phyloP scores from a whole-genome alignment of 2,329 filamentous ascomycete genomes.

The Pseudocercospora cruenta region DNA sequence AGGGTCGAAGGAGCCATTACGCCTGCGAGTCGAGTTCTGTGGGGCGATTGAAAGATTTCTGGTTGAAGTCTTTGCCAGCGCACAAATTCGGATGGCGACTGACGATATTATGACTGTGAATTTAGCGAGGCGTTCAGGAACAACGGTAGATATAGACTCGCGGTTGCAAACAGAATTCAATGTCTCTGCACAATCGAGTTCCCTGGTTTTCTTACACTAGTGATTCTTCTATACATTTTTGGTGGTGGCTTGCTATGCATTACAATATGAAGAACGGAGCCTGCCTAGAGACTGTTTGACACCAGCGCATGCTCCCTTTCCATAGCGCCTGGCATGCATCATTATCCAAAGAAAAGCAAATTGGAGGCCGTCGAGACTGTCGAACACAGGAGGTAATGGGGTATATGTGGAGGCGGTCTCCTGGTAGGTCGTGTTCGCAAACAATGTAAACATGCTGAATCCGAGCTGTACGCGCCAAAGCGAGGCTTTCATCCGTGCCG shows the following conservation, averaged over 20 bases:
- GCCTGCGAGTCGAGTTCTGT: slow-evolving; percentile 26
- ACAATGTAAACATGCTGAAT: background rate
- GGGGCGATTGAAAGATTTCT: slow-evolving; percentile 24
- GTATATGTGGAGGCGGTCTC: background rate
- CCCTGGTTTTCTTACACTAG: background rate
- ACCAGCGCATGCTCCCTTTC: background rate
- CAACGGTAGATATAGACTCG: background rate
- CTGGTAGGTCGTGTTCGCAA: slow-evolving; percentile 1
- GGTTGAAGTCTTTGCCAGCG: background rate
- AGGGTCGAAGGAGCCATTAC: slow-evolving; percentile 25
- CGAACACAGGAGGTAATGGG: background rate
- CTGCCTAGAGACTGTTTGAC: slow-evolving; percentile 11
- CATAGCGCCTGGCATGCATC: slow-evolving; percentile 8
- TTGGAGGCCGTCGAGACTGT: slow-evolving; percentile 1
- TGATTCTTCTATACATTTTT: background rate
- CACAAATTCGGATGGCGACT: background rate
- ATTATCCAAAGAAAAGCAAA: slow-evolving; percentile 1
- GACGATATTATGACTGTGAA: background rate
- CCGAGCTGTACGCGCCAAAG: background rate
- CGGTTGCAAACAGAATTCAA: background rate
- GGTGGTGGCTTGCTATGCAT: slow-evolving; percentile 3
- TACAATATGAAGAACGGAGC: background rate
- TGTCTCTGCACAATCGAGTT: background rate
- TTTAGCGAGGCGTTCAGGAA: background rate
- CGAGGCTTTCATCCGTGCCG: background rate